A percentile compares a stretch with the other conserved stretches of the same genome.
These are phyloP conservation scores for Diaporthe citrichinensis DNA, from an alignment of 2,329 filamentous ascomycete species.

Conservation along the genomic window DNA sequence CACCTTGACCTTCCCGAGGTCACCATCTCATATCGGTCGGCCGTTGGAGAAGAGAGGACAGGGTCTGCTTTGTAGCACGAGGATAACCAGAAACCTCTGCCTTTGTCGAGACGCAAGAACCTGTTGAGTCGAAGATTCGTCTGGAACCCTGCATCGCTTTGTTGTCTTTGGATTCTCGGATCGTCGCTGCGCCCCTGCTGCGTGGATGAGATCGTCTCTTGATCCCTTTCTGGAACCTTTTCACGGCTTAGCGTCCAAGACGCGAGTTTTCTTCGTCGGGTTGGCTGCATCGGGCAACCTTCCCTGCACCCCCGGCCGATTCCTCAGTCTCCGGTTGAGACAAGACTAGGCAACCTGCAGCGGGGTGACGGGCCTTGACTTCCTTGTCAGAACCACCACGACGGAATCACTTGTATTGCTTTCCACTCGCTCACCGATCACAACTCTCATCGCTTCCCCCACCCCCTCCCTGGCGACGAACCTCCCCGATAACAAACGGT, in stretches of 20 bases:
- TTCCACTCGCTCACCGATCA: slow-evolving; percentile 33
- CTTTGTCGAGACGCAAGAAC: slow-evolving; percentile 8
- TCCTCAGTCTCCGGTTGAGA: slow-evolving; percentile 38
- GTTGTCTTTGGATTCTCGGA: slow-evolving; percentile 23
- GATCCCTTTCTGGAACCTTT: slow-evolving; percentile 2
- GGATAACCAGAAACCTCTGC: slow-evolving; percentile 9
- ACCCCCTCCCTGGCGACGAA: slow-evolving; percentile 33
- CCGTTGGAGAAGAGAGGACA: neutral
- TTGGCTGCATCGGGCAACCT: slow-evolving; percentile 33
- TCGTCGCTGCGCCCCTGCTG: neutral
- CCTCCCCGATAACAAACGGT: slow-evolving; percentile 33
- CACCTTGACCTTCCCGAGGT: neutral
- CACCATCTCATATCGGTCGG: neutral
- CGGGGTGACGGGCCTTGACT: slow-evolving; percentile 44
- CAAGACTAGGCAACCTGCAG: slow-evolving; percentile 52
- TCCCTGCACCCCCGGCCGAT: slow-evolving; percentile 24
- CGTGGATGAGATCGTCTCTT: neutral
- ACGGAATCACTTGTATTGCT: slow-evolving; percentile 30
- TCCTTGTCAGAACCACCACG: slow-evolving; percentile 40
- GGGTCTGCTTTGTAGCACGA: neutral
- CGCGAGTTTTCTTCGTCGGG: slow-evolving; percentile 13
- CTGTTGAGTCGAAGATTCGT: slow-evolving; percentile 15
- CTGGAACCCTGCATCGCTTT: slow-evolving; percentile 26
- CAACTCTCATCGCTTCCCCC: neutral
- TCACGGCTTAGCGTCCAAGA: slow-evolving; percentile 26